phyloP scores from a whole-genome alignment of 768 basidiomycete genomes.

The Suillus paluster region DNA sequence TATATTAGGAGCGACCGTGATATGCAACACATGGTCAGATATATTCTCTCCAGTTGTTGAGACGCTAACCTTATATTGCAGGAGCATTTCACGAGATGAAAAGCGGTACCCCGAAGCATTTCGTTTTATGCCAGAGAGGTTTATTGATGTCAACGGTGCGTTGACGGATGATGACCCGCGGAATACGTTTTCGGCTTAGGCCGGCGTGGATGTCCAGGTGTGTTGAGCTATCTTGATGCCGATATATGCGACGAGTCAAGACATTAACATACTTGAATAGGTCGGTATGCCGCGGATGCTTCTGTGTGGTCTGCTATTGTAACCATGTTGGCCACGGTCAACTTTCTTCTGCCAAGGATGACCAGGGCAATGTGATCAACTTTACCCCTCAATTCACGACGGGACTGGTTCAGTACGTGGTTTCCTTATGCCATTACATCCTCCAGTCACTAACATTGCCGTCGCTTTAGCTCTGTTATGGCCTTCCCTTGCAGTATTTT shows the following conservation, averaged over 20 bases:
- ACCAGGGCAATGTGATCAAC: slow-evolving; percentile 25
- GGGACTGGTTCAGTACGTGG: slow-evolving; percentile 4
- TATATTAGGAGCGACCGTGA: not conserved
- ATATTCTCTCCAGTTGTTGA: not conserved
- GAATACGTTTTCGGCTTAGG: slow-evolving; percentile 7
- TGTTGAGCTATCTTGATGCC: not conserved
- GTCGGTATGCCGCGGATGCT: slow-evolving; percentile 26
- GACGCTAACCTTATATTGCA: not conserved
- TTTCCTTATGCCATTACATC: not conserved
- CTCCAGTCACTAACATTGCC: not conserved
- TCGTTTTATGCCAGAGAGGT: slow-evolving; percentile 9
- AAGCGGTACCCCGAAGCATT: not conserved
- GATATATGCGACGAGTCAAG: too few species aligned
- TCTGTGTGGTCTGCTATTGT: slow-evolving; percentile 29
- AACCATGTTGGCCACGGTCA: slow-evolving; percentile 26
- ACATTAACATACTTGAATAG: not conserved
- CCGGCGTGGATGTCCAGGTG: slow-evolving; percentile 5
- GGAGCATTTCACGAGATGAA: slow-evolving; percentile 9
- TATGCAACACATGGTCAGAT: slow-evolving; percentile 1
- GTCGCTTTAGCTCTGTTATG: not conserved
- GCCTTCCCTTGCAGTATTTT: slow-evolving; percentile 4
- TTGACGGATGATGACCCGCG: not conserved
- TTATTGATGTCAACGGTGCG: not conserved
- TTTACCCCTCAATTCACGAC: slow-evolving; percentile 3
- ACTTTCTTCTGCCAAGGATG: slow-evolving; percentile 22